Base-by-base conservation (phyloP, 345 rosid species). In the Acer saccharum region DNA sequence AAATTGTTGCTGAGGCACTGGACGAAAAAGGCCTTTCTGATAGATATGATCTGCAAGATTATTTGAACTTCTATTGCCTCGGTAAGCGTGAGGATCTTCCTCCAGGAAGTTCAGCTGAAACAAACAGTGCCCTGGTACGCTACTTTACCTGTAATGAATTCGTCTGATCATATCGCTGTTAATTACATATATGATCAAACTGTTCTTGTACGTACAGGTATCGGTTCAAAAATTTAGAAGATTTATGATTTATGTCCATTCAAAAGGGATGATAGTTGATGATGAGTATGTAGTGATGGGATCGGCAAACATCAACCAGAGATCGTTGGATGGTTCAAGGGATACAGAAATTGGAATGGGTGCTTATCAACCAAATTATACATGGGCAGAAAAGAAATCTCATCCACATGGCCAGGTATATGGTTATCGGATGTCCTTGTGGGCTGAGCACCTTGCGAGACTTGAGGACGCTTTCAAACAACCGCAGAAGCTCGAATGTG, bases 341-440 rank as follows among this genome's bases (percentile, higher is more conserved):
- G 97, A 92, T 81, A 92, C 90, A 0, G 92, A 92, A 78, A 90
- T 92, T 16, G 92, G 91, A 2, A 90, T 89, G 88, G 97, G 97
- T 12, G 90, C 92, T 44, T 89, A 90, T 76, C 94, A 92, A 50
- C 91, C 92, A 5, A 76, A 76, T 1, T 81, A 84, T 54, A 88
- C 97, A n/a, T 87, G 97, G 97, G 83, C 88, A 18, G 32, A 21
- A 76, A 89, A 83, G 81, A 68, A 77, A 25, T 60, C 71, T 72
- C 90, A 87, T 72, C 97, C 97, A 0, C 84, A 25, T 25, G 88
- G 90, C 73, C 93, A 91, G 94, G 92, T 92, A 7, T 90, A 87
- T 27, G 94, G 97, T 48, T 90, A 92, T 54, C 78, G 94, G 63
- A 90, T 89, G 88, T 90, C 92, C 21, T 85, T 90, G 0, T 91